These are phyloP conservation scores for Xanthoceras sorbifolium DNA, from an alignment of 345 rosid species.

Conservation along the genomic window DNA sequence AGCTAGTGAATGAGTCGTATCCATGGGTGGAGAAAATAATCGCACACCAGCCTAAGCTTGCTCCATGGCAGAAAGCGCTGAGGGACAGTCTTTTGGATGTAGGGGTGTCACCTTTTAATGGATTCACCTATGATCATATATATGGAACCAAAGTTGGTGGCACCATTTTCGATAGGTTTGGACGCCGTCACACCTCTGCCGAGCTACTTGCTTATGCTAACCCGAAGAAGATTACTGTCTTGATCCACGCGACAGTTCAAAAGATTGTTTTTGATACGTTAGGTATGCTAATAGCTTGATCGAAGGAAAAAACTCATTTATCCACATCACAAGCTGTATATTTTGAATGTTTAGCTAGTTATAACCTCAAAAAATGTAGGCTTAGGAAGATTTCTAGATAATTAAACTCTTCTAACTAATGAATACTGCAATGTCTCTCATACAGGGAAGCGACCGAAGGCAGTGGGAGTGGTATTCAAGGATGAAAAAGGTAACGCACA, in stretches of 20 bases:
- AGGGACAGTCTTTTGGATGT: constrained; percentile 77
- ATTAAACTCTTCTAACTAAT: neutral
- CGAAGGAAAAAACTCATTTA: neutral
- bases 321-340: no score
- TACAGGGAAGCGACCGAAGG: constrained; percentile 66
- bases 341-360: no score
- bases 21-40: constrained; percentile 87
- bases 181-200: constrained; percentile 91
- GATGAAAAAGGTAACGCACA: constrained; percentile 83
- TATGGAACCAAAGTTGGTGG: constrained; percentile 96
- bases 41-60: constrained; percentile 66
- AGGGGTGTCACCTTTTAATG: constrained; percentile 89
- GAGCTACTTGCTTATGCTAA: constrained; percentile 85
- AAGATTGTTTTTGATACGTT: constrained; percentile 66
- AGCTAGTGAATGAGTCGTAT: constrained; percentile 80
- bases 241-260: constrained; percentile 81
- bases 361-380: no score
- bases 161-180: constrained; percentile 80
- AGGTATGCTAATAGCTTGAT: constrained; percentile 33
- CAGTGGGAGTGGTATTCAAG: constrained; percentile 74
- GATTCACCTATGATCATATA: constrained; percentile 85
- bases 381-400: no score
- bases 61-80: constrained; percentile 72
- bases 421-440: neutral
- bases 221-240: constrained; percentile 65